Conservation (phyloP, 257 asterid species). For the Craterostigma plantagineum region DNA sequence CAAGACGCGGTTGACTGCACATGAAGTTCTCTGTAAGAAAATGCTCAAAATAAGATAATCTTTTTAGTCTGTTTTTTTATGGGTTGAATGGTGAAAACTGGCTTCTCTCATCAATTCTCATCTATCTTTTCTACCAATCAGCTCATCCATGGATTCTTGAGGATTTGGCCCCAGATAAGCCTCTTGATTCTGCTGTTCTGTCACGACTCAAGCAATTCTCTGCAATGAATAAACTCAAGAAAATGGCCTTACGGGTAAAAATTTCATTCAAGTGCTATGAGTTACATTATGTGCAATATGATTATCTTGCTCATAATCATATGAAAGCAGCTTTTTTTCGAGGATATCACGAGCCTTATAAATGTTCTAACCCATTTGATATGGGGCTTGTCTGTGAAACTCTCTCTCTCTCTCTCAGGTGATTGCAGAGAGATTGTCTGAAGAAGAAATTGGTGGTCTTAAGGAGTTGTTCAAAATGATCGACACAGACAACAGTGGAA, state of each 20-base stretch:
- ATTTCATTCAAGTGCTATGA: slow-evolving; percentile 10
- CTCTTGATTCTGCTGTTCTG: slow-evolving; percentile 88
- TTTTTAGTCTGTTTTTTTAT: not conserved
- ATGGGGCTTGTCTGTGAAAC: slow-evolving; percentile 5
- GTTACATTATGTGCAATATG: not conserved
- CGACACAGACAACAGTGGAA: slow-evolving; percentile 82
- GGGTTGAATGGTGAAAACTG: not conserved
- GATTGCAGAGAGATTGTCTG: slow-evolving; percentile 81
- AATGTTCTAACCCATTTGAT: not conserved
- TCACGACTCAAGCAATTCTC: slow-evolving; percentile 94
- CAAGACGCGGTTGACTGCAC: slow-evolving; percentile 67
- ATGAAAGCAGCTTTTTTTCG: not conserved
- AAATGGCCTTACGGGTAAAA: slow-evolving; percentile 92
- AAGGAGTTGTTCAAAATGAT: slow-evolving; percentile 81
- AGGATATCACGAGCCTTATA: too few species aligned
- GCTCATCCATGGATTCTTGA: slow-evolving; percentile 96
- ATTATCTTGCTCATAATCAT: slow-evolving; percentile 1
- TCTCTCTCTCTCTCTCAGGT: slow-evolving; percentile 39
- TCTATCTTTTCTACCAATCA: slow-evolving; percentile 13
- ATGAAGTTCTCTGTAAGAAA: slow-evolving; percentile 76
- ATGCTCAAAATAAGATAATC: too few species aligned
- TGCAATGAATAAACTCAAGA: slow-evolving; percentile 94
- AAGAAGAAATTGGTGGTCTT: slow-evolving; percentile 92
- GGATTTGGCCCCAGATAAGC: slow-evolving; percentile 89
- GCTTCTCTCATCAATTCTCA: not conserved